A percentile compares a stretch with the other conserved stretches of the same genome.
These are phyloP conservation scores for Circinella umbellata DNA, from an alignment of 371 early-diverging fungal species.

Conservation along the genomic window DNA sequence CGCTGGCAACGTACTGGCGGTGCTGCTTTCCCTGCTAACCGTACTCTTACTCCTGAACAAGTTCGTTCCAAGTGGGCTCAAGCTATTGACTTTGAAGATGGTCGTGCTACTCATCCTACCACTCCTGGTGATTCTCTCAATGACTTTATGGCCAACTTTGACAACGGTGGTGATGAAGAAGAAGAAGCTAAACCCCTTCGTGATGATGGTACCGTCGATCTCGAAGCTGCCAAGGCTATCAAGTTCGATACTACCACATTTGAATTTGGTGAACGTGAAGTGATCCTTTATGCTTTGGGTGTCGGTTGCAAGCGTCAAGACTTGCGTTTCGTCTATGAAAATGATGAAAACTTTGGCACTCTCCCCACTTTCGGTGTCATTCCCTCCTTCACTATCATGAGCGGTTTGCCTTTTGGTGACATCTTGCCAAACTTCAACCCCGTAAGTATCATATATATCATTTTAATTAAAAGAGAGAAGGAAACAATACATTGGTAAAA, in stretches of 20 bases:
- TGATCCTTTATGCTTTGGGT: slow-evolving; percentile 94
- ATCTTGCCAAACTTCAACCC: slow-evolving; percentile 92
- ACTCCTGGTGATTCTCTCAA: slow-evolving; percentile 84
- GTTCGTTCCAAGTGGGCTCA: slow-evolving; percentile 71
- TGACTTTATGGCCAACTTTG: slow-evolving; percentile 82
- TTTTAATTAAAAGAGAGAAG: too few relatives aligned
- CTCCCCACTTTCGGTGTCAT: slow-evolving; percentile 95
- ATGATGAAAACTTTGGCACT: slow-evolving; percentile 74
- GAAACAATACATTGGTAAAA: too few relatives aligned
- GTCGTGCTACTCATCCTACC: slow-evolving; percentile 86
- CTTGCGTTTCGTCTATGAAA: slow-evolving; percentile 90
- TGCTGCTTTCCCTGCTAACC: slow-evolving; percentile 91
- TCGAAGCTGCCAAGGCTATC: slow-evolving; percentile 71
- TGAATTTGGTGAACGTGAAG: slow-evolving; percentile 86
- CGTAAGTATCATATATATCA: slow-evolving; percentile 23
- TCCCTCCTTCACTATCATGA: slow-evolving; percentile 78
- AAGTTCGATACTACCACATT: slow-evolving; percentile 52
- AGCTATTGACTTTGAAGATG: slow-evolving; percentile 92
- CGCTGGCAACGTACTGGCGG: slow-evolving; percentile 94
- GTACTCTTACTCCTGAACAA: slow-evolving; percentile 84
- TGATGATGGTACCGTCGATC: slow-evolving; percentile 55
- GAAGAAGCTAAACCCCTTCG: slow-evolving; percentile 31
- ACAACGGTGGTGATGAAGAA: slow-evolving; percentile 44
- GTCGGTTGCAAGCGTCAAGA: slow-evolving; percentile 90
- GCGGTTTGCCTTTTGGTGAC: slow-evolving; percentile 71